Evolutionary conservation across 768 basidiomycete genomes (phyloP), one percentile per base, ranked within the genome.

Genomic region (Tephrocybe sp.): DNA sequence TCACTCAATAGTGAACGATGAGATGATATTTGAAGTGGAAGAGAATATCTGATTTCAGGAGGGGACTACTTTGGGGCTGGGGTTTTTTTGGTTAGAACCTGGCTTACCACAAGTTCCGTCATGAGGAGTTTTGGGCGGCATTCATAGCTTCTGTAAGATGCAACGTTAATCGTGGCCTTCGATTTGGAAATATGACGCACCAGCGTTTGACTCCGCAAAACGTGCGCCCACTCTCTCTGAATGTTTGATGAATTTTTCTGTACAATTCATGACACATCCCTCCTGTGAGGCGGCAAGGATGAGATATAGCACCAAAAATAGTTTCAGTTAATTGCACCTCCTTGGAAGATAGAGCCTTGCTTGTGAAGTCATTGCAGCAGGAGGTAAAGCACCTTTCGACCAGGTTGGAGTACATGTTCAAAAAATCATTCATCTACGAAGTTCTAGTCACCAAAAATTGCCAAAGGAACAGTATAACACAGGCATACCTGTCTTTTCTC

Each of bases 191-290:
- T n/a, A n/a, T n/a, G 13, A 75, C 89, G 51, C 56, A 93, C 94
- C 94, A 46, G 92, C 92, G 61, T 93, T 96, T 54, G 88, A 71
- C 65, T 96, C 94, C 37, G 92, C 92, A 64, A 96, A 97, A 38
- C 94, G 80, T 24, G 92, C 86, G 5, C 92, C 92, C 13, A 96
- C 88, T 43, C 94, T 79, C 65, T 98, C 94, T 9, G 93, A 93
- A 65, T 97, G 92, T 66, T 97, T 97, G 63, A 98, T 72, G 75
- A 97, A 98, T 70, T 98, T 99, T 76, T 98, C 96, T 18, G 93
- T 80, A 73, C 96, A 99, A 73, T 95, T 92, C 69, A 83, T 76
- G 39, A 96, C 83, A 65, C 96, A 99, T 57, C 83, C 80, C 61
- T 89, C 89, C 94, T 98, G 47, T 41, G 36, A 19, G n/a, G 16